Base-by-base conservation (phyloP, 805 yeast species). In the Zygosaccharomyces siamensis region DNA sequence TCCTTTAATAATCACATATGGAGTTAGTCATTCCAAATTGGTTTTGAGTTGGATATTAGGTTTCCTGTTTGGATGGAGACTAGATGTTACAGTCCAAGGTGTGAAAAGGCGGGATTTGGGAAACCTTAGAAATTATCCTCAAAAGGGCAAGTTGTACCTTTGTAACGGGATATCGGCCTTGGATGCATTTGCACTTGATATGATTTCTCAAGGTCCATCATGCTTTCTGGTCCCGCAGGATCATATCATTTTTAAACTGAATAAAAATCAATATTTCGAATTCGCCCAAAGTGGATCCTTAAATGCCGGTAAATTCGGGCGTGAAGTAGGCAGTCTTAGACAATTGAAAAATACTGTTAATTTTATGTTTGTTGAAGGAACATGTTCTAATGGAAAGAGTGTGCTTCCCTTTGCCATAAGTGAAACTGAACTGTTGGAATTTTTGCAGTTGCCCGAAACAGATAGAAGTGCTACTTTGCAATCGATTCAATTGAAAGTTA, bases 311-410 rank as follows among this genome's bases (percentile, higher is more conserved):
- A 37, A 40, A 24, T 52, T 38, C 40, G 54, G 59, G 18, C 37
- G 46, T 46, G 44, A 52, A 37, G 38, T 56, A 26, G 56, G 49
- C 5, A 51, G 55, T 21, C 39, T 48, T 3, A 35, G 48, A 1
- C 54, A 62, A 26, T 58, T 66, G 18, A 61, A 64, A 3, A 71
- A 73, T n/a, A 74, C 76, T 37, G 68, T 73, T 0, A 72, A 80
- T 3, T 82, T 76, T 45, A 56, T 85, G 20, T 80, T 89, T 49
- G 73, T 83, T 2, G 97, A 89, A 60, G 96, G 96, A 0, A 86
- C 96, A 0, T 75, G 96, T 0, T 80, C 96, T 0, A 92, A 90
- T 62, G 93, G 95, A 44, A 81, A 82, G 52, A 81, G 89, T 0
- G 61, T 90, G 1, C 72, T 90, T 52, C 80, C 88, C 3, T 77